Percentiles rank a stretch among this genome's conserved stretches.
Evolutionary conservation across 345 rosid genomes (phyloP).

Genomic region (Raphanus raphanistrum): DNA sequence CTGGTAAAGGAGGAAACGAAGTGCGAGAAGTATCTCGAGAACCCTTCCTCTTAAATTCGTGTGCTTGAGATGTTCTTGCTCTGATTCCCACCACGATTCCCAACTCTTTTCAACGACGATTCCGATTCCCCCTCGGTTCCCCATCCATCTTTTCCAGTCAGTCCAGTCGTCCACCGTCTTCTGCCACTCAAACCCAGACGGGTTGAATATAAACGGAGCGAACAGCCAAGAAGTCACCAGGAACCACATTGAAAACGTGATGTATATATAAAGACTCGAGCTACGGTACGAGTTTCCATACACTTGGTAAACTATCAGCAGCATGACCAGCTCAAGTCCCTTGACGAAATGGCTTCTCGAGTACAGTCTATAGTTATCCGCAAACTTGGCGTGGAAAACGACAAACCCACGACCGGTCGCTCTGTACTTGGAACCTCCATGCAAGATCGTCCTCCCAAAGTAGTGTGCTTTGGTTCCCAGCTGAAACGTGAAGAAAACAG

Average conservation of each 20-base stretch:
- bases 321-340: conserved; percentile 71
- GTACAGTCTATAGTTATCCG: conserved; percentile 82
- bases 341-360: conserved; percentile 95
- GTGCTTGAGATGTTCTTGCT: conserved; percentile 78
- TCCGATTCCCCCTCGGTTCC: conserved; percentile 90
- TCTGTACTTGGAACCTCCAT: conserved; percentile 83
- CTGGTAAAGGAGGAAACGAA: conserved; percentile 85
- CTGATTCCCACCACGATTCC: conserved; percentile 99
- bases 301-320: conserved; percentile 67
- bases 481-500: conserved; percentile 95
- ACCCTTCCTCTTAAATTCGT: conserved; percentile 68
- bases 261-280: conserved; percentile 66
- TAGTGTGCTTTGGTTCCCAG: conserved; percentile 96
- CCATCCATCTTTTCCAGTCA: conserved; percentile 99
- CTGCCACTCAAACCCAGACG: conserved; percentile 97
- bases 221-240: conserved; percentile 92
- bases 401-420: conserved; percentile 93
- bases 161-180: conserved; percentile 97
- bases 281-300: conserved; percentile 74
- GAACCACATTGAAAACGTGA: conserved; percentile 93
- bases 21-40: conserved; percentile 71
- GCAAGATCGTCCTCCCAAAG: conserved; percentile 91
- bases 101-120: conserved; percentile 68
- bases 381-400: conserved; percentile 89
- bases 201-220: conserved; percentile 92